Base-by-base conservation (phyloP, 2,329 filamentous ascomycete genomes). In the Colletotrichum euphorbiae region DNA sequence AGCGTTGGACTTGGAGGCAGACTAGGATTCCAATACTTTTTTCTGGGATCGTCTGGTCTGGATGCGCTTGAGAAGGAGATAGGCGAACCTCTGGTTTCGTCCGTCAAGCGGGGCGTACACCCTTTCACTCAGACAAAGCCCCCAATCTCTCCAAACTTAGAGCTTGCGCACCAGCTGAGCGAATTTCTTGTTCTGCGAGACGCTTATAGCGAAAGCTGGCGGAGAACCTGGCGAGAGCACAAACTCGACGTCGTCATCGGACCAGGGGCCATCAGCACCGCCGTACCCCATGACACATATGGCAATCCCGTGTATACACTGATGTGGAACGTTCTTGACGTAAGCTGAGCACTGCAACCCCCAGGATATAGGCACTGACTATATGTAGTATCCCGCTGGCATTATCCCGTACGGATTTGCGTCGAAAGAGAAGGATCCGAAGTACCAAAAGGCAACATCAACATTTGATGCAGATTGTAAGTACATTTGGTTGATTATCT, bases 301-400 rank as follows among this genome's bases (percentile, higher is more conserved):
- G 80, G 83, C 0, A 31, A 78, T 0, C 77, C 81, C 1, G 74
- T 79, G 0, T 86, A 85, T 59, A 87, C 86, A 0, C 73, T 81
- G 17, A 68, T 87, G 33, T 80, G 80, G 73, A 89, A 88, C 67
- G 21, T 87, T 8, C 71, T 88, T 4, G 83, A 88, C 74, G 84
- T 83, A 71, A 76, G 82, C 77, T 31, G 13, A 19, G 4, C 17
- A 24, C 48, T 69, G 45, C 70, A 48, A 58, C 6, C 5, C 0
- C 3, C 54, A 38, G 33, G 4, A 21, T 0, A 24, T 1, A 4
- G 12, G 38, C 38, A 17, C 38, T 70, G 15, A 68, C 15, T 24
- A 3, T 1, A 1, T 1, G 2, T 7, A 85, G 81, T 87, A 84
- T 71, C 85, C 85, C 3, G 80, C 83, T 3, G 84, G 81, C 7